Percentiles rank a stretch among this genome's conserved stretches.
Conservation (phyloP, 2,329 filamentous ascomycete species). For the Lasiodiplodia sp. region DNA sequence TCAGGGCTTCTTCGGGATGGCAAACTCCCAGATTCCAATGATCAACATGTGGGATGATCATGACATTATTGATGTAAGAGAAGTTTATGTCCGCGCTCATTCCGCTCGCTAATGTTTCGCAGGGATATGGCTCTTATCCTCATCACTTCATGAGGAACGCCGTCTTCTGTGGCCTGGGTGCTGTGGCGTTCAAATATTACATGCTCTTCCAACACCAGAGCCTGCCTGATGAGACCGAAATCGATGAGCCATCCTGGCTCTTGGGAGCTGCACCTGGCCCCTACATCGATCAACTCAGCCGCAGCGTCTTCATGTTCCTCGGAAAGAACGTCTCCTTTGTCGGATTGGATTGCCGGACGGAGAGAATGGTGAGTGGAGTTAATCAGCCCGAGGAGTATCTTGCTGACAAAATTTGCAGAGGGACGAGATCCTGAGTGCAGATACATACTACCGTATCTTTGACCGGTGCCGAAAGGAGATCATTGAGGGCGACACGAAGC, state of each 20-base stretch:
- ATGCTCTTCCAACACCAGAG: constrained; percentile 98
- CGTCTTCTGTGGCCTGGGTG: constrained; percentile 88
- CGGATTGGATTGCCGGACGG: constrained; percentile 89
- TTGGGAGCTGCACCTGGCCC: constrained; percentile 81
- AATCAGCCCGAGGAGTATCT: background rate
- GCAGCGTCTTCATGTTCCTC: constrained; percentile 84
- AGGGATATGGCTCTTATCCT: constrained; percentile 89
- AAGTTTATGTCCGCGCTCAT: constrained; percentile 36
- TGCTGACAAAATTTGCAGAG: constrained; percentile 49
- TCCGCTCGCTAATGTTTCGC: constrained; percentile 30
- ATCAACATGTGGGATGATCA: constrained; percentile 98
- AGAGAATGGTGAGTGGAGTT: constrained; percentile 65
- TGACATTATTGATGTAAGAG: constrained; percentile 56
- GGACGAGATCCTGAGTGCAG: constrained; percentile 78
- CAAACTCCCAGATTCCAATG: constrained; percentile 95
- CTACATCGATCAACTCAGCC: constrained; percentile 86
- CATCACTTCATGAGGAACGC: constrained; percentile 89
- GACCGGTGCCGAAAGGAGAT: constrained; percentile 85
- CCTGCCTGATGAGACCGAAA: constrained; percentile 78
- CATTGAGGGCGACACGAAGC: constrained; percentile 82
- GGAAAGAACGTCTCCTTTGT: constrained; percentile 82
- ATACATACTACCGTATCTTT: constrained; percentile 86
- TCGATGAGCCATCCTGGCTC: constrained; percentile 89
- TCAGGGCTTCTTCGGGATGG: constrained; percentile 90
- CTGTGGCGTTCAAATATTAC: constrained; percentile 97